These are phyloP conservation scores for Russula griseocarnosa DNA, from an alignment of 768 basidiomycete species.

Conservation along the genomic window DNA sequence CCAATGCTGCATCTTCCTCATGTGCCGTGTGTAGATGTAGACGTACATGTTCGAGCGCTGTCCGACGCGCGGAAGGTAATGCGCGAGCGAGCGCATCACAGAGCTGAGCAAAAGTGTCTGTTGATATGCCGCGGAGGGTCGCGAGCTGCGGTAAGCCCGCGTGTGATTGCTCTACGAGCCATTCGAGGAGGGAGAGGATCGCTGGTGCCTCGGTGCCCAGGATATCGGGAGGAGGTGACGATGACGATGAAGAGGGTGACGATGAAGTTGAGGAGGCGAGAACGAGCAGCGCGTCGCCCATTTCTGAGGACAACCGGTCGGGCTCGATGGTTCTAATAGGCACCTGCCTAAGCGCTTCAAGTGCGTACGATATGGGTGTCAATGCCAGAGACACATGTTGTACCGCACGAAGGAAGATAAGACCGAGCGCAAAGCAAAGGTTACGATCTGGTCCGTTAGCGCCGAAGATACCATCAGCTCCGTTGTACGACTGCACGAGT, in stretches of 20 bases:
- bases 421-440: slow-evolving; percentile 30
- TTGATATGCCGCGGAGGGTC: slow-evolving; percentile 48
- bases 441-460: slow-evolving; percentile 33
- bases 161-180: slow-evolving; percentile 41
- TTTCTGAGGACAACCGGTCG: slow-evolving; percentile 33
- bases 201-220: slow-evolving; percentile 34
- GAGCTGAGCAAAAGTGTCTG: slow-evolving; percentile 45
- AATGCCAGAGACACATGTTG: slow-evolving; percentile 25
- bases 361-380: slow-evolving; percentile 15
- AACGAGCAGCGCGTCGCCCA: slow-evolving; percentile 38
- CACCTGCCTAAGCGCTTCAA: slow-evolving; percentile 18
- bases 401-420: slow-evolving; percentile 32
- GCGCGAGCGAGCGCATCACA: slow-evolving; percentile 40
- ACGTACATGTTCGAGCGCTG: slow-evolving; percentile 36
- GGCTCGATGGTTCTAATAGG: slow-evolving; percentile 26
- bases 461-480: neutral
- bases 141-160: slow-evolving; percentile 43
- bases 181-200: slow-evolving; percentile 48
- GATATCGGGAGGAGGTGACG: slow-evolving; percentile 27
- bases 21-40: slow-evolving; percentile 33
- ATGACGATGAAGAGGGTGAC: slow-evolving; percentile 22
- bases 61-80: slow-evolving; percentile 32
- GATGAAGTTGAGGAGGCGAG: slow-evolving; percentile 28
- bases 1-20: slow-evolving; percentile 24
- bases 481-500: slow-evolving; percentile 30